These are phyloP conservation scores for Aspergillus brasiliensis DNA, from an alignment of 2,329 filamentous ascomycete genomes.

Conservation along the genomic window DNA sequence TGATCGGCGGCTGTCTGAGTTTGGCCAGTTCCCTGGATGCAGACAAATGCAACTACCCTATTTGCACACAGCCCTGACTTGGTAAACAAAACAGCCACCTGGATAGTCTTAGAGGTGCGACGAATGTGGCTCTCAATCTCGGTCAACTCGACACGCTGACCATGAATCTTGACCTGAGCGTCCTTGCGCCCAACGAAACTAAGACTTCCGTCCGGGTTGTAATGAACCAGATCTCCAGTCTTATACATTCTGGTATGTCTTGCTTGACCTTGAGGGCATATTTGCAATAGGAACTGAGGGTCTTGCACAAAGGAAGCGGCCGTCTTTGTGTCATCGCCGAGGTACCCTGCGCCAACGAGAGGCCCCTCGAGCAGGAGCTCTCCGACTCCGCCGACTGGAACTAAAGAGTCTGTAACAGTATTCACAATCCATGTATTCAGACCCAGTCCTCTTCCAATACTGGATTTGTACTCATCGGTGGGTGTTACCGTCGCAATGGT, in stretches of 20 bases:
- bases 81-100: neutral
- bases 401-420: slow-evolving; percentile 32
- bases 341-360: slow-evolving; percentile 27
- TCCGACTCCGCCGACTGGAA: slow-evolving; percentile 41
- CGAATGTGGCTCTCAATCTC: slow-evolving; percentile 24
- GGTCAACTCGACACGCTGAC: slow-evolving; percentile 31
- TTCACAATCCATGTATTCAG: slow-evolving; percentile 39
- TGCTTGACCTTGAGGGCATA: neutral
- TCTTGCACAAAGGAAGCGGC: slow-evolving; percentile 23
- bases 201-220: slow-evolving; percentile 19
- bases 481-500: neutral
- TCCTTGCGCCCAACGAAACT: slow-evolving; percentile 15
- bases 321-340: slow-evolving; percentile 25
- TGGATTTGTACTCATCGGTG: neutral
- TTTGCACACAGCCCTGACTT: neutral
- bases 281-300: slow-evolving; percentile 20
- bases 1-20: neutral
- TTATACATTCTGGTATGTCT: slow-evolving; percentile 22
- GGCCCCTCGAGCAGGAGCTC: slow-evolving; percentile 35
- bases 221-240: slow-evolving; percentile 34
- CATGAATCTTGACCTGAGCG: slow-evolving; percentile 24
- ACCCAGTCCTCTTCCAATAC: neutral
- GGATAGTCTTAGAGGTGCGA: neutral
- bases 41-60: neutral
- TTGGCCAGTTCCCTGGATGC: neutral